Base-by-base conservation (phyloP, 2,329 filamentous ascomycete species). In the Pseudopyrenochaeta lycopersici region DNA sequence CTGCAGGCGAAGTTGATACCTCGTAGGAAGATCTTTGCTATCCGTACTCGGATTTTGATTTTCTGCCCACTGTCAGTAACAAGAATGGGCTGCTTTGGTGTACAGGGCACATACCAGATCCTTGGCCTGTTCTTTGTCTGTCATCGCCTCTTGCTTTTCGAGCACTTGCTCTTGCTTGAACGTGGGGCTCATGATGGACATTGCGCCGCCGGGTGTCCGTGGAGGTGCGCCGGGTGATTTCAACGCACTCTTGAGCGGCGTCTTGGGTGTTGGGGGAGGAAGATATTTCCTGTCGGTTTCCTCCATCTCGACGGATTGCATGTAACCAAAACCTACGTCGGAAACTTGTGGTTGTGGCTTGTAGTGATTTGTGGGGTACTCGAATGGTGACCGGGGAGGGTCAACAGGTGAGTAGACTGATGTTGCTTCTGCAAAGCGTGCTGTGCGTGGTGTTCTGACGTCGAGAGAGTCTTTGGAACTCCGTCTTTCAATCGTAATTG, bases 1-100 rank as follows among this genome's bases (percentile, higher is more conserved):
- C 91, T 94, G 82, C 95, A 99, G 77, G 91, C 92, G 77, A 99
- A 98, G 83, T 94, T 97, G 79, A 98, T 90, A 51, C 92, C 90
- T 62, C 95, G 90, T n/a, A 99, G 88, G 58, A 96, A 86, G 67
- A 98, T 89, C 81, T 99, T 99, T 65, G 94, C 95, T 77, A 98
- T 84, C 41, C 95, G 88, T 30, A 98, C 93, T 64, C 92, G 87
- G 31, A 89, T 89, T 81, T 97, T 98, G 76, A 96, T 86, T 89
- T 90, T 96, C 94, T 97, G 72, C 41, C 53, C 3, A 74, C 70
- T 58, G 75, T 82, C 75, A 82, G 73, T 38, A 45, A 33, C 31
- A 38, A 43, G 20, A 32, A 38, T 23, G n/a, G 14, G 29, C 31
- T 3, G 7, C 11, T 21, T 20, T 18, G 9, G 12, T 12, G 7